Base-by-base conservation (phyloP, 2,329 filamentous ascomycete species). In the Alternaria novae-zelandiae region DNA sequence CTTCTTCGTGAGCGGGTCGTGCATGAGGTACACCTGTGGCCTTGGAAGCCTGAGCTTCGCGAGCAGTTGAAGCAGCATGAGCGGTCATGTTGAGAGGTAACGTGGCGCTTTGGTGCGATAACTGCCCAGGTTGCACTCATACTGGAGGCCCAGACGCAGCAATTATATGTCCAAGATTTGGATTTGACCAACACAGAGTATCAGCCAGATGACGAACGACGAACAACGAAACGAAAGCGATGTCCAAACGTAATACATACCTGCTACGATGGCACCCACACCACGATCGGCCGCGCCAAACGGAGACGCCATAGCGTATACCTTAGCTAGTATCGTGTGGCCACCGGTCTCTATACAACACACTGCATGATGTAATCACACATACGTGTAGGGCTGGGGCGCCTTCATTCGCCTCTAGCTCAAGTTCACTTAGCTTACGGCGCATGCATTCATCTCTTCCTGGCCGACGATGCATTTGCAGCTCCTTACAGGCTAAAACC, bases 1-100 rank as follows among this genome's bases (percentile, higher is more conserved):
- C 2, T 11, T 44, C 13, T 30, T 57, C 20, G 50, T 49, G 12
- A 10, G 23, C 13, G 54, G 57, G 49, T 66, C 61, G 54, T 66
- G 30, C 4, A 60, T 23, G 10, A 66, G 57, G 28, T 41, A 61
- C 3, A 66, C 32, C 21, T 64, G 21, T 13, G 53, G 54, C 11
- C 21, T 30, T 23, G 23, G 23, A 23, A 41, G 26, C 12, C 17
- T 28, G 25, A 64, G 41, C 9, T 20, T 21, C n/a, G 21, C 11
- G 7, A 61, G 45, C 41, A 46, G 15, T 17, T 23, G 47, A 51
- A 30, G n/a, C 21, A 17, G 30, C 32, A 51, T 55, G 4, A 36
- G 20, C 49, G 20, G 30, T 53, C 49, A 53, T 53, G 30, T 23
- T 28, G 17, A 10, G 5, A 15, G 49, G 25, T 28, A 25, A 54